A percentile compares a stretch with the other conserved stretches of the same genome.
Conservation (phyloP, 2,329 filamentous ascomycete genomes). For the Trichoderma cornu-damae region DNA sequence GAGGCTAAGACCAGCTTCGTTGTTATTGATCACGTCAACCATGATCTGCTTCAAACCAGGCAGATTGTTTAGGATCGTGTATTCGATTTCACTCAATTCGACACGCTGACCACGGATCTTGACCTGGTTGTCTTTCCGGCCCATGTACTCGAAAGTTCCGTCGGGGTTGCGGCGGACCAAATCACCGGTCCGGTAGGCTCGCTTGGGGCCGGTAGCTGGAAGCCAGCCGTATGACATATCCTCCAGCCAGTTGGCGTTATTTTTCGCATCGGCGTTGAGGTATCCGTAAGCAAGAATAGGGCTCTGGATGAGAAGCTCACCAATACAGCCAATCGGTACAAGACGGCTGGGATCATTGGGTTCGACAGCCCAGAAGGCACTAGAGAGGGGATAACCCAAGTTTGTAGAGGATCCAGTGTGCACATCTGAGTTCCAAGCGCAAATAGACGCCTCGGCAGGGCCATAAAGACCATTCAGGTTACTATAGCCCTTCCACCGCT, state of each 20-base stretch:
- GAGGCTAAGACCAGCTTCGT: constrained; percentile 5
- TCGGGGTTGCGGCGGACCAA: neutral
- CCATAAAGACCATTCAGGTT: constrained; percentile 17
- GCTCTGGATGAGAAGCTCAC: constrained; percentile 16
- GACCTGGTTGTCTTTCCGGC: constrained; percentile 8
- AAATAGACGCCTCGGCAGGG: constrained; percentile 18
- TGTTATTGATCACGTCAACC: constrained; percentile 8
- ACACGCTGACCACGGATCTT: constrained; percentile 13
- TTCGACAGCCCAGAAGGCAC: constrained; percentile 9
- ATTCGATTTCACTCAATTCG: constrained; percentile 14
- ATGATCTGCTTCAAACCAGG: neutral
- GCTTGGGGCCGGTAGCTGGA: neutral
- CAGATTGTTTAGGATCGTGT: neutral
- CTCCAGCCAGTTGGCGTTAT: neutral
- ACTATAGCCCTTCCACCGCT: constrained; percentile 12
- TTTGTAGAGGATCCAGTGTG: neutral
- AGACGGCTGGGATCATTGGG: neutral
- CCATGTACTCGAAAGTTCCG: constrained; percentile 1
- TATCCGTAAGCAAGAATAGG: constrained; percentile 6
- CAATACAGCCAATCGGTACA: constrained; percentile 9
- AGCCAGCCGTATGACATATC: neutral
- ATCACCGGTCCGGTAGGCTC: constrained; percentile 4
- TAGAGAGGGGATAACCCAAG: neutral
- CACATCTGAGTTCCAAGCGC: neutral
- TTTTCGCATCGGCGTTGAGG: neutral